Percentiles rank a stretch among this genome's conserved stretches.
Evolutionary conservation across 345 rosid genomes (phyloP).

Genomic region (Heritiera littoralis): DNA sequence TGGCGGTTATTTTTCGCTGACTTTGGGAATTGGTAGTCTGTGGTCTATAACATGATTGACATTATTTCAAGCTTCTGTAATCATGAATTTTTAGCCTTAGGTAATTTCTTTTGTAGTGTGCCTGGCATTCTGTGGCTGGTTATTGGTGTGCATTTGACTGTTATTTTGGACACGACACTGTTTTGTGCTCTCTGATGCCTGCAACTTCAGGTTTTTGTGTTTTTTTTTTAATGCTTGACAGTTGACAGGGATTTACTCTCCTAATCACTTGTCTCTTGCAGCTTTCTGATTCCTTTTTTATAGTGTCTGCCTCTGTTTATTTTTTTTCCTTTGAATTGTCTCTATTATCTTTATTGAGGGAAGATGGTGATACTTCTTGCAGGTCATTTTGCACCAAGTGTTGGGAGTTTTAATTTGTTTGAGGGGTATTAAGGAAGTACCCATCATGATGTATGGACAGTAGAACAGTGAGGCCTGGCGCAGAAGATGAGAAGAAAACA

Average conservation of each 20-base stretch:
- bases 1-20: neutral
- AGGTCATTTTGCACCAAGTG: constrained; percentile 18
- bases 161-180: neutral
- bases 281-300: neutral
- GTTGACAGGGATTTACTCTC: neutral
- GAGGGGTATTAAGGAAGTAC: constrained; percentile 18
- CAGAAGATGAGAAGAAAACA: constrained; percentile 38
- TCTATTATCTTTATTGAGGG: constrained; percentile 15
- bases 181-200: neutral
- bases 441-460: constrained; percentile 28
- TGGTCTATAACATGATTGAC: neutral
- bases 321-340: neutral
- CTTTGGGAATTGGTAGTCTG: neutral
- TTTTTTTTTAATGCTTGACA: neutral
- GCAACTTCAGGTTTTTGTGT: neutral
- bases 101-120: neutral
- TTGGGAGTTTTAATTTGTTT: constrained; percentile 23
- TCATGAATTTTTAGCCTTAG: neutral
- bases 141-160: neutral
- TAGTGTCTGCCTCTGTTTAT: neutral
- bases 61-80: neutral
- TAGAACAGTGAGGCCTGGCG: constrained; percentile 20
- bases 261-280: neutral
- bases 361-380: constrained; percentile 9
- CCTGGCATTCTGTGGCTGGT: neutral